Evolutionary conservation across 2,329 filamentous ascomycete species (phyloP).

Genomic region (Alternaria viburni): DNA sequence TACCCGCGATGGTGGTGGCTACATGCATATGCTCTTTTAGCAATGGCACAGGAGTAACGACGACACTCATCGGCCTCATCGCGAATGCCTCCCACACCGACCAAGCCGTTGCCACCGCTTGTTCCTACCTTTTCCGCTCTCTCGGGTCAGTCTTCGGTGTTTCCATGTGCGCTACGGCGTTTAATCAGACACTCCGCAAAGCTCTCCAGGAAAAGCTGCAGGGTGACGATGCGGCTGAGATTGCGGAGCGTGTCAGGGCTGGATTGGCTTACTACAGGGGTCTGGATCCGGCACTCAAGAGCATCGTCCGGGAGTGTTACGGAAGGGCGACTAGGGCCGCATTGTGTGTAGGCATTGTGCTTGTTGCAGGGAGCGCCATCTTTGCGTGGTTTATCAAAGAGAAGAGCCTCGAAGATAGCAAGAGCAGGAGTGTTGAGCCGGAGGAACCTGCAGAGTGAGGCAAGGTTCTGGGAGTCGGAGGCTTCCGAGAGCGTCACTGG

Average conservation of each 20-base stretch:
- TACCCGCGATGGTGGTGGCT: conserved; percentile 62
- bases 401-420: conserved; percentile 40
- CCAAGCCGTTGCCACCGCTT: conserved; percentile 77
- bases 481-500: not conserved
- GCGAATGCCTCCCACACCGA: conserved; percentile 72
- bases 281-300: conserved; percentile 65
- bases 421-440: not conserved
- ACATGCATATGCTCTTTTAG: conserved; percentile 62
- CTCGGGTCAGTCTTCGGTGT: conserved; percentile 71
- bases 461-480: not conserved
- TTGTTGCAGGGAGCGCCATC: conserved; percentile 58
- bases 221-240: conserved; percentile 65
- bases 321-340: conserved; percentile 61
- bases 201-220: conserved; percentile 62
- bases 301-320: conserved; percentile 71
- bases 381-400: conserved; percentile 55
- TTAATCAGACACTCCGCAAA: conserved; percentile 71
- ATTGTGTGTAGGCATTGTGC: conserved; percentile 56
- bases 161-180: conserved; percentile 72
- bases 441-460: not conserved
- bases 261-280: conserved; percentile 72
- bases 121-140: conserved; percentile 80
- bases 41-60: conserved; percentile 69
- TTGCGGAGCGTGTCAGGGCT: conserved; percentile 72
- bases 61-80: conserved; percentile 73